Evolutionary conservation across 1,139 yeast species (phyloP).

Genomic region (Kluyveromyces sp.): DNA sequence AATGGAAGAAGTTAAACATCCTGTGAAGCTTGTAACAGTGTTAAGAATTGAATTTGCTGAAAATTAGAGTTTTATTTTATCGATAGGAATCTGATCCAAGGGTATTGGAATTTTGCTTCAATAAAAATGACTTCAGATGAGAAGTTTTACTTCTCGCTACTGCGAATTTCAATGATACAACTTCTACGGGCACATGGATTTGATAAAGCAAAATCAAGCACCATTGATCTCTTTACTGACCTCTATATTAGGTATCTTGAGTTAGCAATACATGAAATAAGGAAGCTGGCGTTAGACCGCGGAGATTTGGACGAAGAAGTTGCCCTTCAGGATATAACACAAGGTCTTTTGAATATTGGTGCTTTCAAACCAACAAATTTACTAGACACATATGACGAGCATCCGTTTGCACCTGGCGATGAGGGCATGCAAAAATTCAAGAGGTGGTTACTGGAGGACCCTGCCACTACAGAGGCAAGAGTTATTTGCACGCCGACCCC

Average conservation of each 20-base stretch:
- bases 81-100: too few species aligned
- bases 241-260: constrained; percentile 49
- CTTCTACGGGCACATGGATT: constrained; percentile 64
- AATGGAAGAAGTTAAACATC: too few species aligned
- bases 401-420: constrained; percentile 30
- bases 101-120: too few species aligned
- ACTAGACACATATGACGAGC: constrained; percentile 36
- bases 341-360: constrained; percentile 51
- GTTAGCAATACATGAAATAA: constrained; percentile 39
- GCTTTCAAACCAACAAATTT: constrained; percentile 42
- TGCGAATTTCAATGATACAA: constrained; percentile 60
- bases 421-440: constrained; percentile 39
- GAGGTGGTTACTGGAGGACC: constrained; percentile 41
- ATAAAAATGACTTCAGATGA: constrained; percentile 21
- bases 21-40: too few species aligned
- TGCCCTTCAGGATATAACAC: constrained; percentile 50
- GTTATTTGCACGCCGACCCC: constrained; percentile 33
- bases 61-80: too few species aligned
- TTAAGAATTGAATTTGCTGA: too few species aligned
- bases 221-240: constrained; percentile 58
- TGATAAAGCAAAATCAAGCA: constrained; percentile 57
- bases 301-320: constrained; percentile 36
- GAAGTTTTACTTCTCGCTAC: constrained; percentile 49
- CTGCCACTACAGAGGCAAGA: constrained; percentile 35
- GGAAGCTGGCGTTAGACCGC: constrained; percentile 32